These are phyloP conservation scores for Parafenestella ontariensis DNA, from an alignment of 2,329 filamentous ascomycete genomes.

Conservation along the genomic window DNA sequence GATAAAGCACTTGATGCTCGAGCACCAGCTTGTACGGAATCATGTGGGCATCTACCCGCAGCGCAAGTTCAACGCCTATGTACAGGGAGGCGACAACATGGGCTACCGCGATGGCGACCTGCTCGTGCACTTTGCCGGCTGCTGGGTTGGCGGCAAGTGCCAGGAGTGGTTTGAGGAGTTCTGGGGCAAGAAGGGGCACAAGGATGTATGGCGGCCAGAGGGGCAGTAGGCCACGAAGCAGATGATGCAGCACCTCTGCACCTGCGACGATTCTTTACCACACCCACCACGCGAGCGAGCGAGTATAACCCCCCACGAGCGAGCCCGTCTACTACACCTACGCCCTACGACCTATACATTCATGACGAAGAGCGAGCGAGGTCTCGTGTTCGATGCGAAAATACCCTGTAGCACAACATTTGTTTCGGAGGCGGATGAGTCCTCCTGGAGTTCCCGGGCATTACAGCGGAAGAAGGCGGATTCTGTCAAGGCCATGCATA, in stretches of 20 bases:
- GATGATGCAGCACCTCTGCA: not conserved
- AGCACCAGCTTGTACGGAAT: conserved; percentile 47
- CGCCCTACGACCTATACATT: not conserved
- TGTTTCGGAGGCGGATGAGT: too few relatives aligned
- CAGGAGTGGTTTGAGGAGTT: conserved; percentile 46
- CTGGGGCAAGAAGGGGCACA: conserved; percentile 40
- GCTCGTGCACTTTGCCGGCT: conserved; percentile 51
- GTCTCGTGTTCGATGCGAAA: not conserved
- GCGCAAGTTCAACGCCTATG: conserved; percentile 49
- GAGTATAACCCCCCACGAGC: not conserved
- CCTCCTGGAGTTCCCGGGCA: too few relatives aligned
- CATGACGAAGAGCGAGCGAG: not conserved
- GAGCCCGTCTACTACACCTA: too few relatives aligned
- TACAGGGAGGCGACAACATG: conserved; percentile 45
- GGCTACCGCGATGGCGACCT: conserved; percentile 49
- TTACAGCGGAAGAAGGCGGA: too few relatives aligned
- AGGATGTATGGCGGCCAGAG: conserved; percentile 30
- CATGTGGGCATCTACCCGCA: conserved; percentile 48
- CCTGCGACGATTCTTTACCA: not conserved
- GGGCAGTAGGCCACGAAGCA: not conserved
- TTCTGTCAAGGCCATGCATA: too few relatives aligned
- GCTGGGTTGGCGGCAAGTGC: conserved; percentile 48
- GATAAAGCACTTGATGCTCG: conserved; percentile 44
- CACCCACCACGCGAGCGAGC: not conserved
- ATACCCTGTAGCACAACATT: not conserved